Evolutionary conservation across 2,329 filamentous ascomycete genomes (phyloP), one percentile per base, ranked within the genome.

Genomic region (Claviceps sp.): DNA sequence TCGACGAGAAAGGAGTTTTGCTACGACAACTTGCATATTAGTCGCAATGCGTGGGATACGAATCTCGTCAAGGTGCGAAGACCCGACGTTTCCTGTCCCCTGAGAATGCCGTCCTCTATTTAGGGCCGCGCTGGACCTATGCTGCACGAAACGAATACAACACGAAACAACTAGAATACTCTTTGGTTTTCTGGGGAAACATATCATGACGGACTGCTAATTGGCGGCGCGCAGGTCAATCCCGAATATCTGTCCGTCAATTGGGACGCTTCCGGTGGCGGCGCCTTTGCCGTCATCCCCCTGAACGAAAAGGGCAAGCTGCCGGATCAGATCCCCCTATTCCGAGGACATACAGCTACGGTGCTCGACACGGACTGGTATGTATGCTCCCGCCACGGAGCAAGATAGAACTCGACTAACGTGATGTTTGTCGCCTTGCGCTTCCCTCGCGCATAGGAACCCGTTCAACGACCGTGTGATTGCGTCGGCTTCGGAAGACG

Each of bases 1-100:
- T 75, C 88, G 57, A 94, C 90, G 59, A 85, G 88, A 72, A 96
- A 95, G 80, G 93, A 98, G 70, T 87, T 88, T 79, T 96, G 90
- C 77, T 98, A 97, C 73, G 93, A 98, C 71, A 97, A 97, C 71
- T 76, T 98, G 61, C 88, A 88, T 67, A 88, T 98, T 70, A 96
- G 89, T 65, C 88, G 86, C 71, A 98, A 98, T 82, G 93, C 93
- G 52, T 98, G 93, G 93, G 93, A 98, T 70, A 96, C 90, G 64
- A 98, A 98, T 74, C 75, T 98, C 65, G 80, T 97, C 73, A 97
- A 97, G 85, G 89, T 94, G 70, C 68, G 77, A 52, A 11, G 26
- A 37, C 11, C 8, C 16, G 5, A 26, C 26, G 8, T 16, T 20
- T 13, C 5, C 9, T 18, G 6, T 8, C 13, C 6, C 24, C 43